Percentiles rank a stretch among this genome's conserved stretches.
These are phyloP conservation scores for Mycena floridula DNA, from an alignment of 768 basidiomycete genomes.

Conservation along the genomic window DNA sequence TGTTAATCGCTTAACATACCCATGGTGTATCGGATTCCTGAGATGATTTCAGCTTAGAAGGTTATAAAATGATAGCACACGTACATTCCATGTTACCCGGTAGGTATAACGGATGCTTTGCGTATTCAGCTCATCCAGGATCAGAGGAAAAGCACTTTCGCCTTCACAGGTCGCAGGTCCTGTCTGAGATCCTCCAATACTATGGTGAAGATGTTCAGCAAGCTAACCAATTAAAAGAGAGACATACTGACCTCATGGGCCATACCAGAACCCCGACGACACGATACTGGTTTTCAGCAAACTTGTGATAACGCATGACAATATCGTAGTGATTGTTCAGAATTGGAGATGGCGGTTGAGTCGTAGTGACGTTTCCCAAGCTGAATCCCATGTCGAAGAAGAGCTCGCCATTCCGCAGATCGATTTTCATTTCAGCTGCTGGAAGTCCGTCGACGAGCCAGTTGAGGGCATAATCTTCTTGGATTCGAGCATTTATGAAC, in stretches of 20 bases:
- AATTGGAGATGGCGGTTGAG: slow-evolving; percentile 51
- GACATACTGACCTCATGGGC: slow-evolving; percentile 46
- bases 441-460: slow-evolving; percentile 95
- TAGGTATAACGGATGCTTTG: slow-evolving; percentile 84
- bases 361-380: slow-evolving; percentile 69
- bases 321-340: slow-evolving; percentile 94
- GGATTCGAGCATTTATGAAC: slow-evolving; percentile 89
- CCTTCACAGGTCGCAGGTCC: slow-evolving; percentile 52
- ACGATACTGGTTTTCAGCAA: slow-evolving; percentile 63
- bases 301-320: slow-evolving; percentile 76
- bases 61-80: slow-evolving; percentile 16
- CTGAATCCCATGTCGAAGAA: slow-evolving; percentile 96
- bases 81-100: slow-evolving; percentile 78
- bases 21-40: slow-evolving; percentile 84
- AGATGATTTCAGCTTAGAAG: slow-evolving; percentile 2
- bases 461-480: slow-evolving; percentile 89
- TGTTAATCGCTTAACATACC: slow-evolving; percentile 32
- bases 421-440: slow-evolving; percentile 87
- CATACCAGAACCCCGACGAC: slow-evolving; percentile 60
- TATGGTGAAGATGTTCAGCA: slow-evolving; percentile 20
- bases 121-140: slow-evolving; percentile 51
- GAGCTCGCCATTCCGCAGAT: slow-evolving; percentile 69
- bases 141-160: slow-evolving; percentile 34
- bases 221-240: too few relatives aligned
- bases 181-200: slow-evolving; percentile 51